Percentiles rank a stretch among this genome's conserved stretches.
Evolutionary conservation across 129 eudicot genomes (phyloP).

Genomic region (Rutidosis leptorrhynchoides): DNA sequence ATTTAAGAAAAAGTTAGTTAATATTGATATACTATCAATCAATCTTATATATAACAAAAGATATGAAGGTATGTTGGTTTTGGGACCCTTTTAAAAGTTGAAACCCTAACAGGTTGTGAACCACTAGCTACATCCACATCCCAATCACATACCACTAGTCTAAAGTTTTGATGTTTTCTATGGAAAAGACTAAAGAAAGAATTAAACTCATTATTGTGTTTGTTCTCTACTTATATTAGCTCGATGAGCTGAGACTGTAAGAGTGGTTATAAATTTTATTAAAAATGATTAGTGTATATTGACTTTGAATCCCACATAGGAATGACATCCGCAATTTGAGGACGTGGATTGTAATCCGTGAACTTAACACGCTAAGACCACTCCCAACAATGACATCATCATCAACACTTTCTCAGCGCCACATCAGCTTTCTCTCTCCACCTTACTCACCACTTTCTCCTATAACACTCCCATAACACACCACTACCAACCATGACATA

Average conservation of each 20-base stretch:
- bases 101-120: conserved; percentile 46
- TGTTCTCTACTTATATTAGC: background rate
- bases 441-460: too few relatives aligned
- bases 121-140: conserved; percentile 35
- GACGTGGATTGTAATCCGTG: too few relatives aligned
- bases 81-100: conserved; percentile 17
- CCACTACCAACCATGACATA: too few relatives aligned
- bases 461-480: too few relatives aligned
- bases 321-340: too few relatives aligned
- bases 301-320: too few relatives aligned
- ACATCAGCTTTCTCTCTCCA: too few relatives aligned
- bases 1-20: conserved; percentile 1
- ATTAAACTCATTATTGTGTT: conserved; percentile 14
- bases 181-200: conserved; percentile 14
- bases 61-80: conserved; percentile 32
- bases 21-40: conserved; percentile 17
- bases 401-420: too few relatives aligned
- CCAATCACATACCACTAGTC: conserved; percentile 21
- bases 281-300: too few relatives aligned
- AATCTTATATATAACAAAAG: conserved; percentile 42
- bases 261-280: background rate
- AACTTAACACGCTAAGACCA: too few relatives aligned
- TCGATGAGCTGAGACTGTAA: background rate
- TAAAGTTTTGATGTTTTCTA: conserved; percentile 24
- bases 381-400: too few relatives aligned